A percentile compares a stretch with the other conserved stretches of the same genome.
phyloP scores from a whole-genome alignment of 495 filamentous ascomycete species.

The Penicillium mononematosum region DNA sequence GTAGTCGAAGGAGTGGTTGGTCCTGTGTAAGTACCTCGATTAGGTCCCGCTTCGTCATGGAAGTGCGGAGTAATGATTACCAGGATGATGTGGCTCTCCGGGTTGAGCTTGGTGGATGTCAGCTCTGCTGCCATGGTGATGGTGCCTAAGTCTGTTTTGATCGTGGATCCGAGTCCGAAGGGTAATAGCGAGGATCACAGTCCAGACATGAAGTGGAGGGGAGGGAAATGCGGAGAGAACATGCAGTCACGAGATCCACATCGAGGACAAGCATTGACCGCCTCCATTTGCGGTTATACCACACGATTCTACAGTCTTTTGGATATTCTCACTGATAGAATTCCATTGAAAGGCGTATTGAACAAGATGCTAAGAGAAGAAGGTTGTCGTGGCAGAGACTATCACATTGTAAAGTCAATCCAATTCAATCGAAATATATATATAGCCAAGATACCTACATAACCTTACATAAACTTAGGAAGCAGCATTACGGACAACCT shows the following conservation, averaged over 20 bases:
- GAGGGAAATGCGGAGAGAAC: slow-evolving; percentile 27
- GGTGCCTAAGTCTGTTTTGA: not conserved
- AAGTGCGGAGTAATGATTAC: slow-evolving; percentile 39
- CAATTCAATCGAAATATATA: not conserved
- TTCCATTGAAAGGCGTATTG: too few species aligned
- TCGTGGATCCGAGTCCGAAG: not conserved
- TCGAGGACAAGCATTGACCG: slow-evolving; percentile 7
- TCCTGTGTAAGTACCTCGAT: slow-evolving; percentile 57
- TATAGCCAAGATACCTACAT: too few species aligned
- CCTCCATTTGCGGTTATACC: slow-evolving; percentile 2
- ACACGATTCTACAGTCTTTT: not conserved
- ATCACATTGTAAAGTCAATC: too few species aligned
- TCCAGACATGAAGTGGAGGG: slow-evolving; percentile 19
- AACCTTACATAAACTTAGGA: too few species aligned
- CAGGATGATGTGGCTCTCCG: slow-evolving; percentile 69
- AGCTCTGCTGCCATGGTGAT: slow-evolving; percentile 50
- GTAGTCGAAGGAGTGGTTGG: slow-evolving; percentile 89
- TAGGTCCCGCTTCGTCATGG: slow-evolving; percentile 16
- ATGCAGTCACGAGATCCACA: slow-evolving; percentile 17
- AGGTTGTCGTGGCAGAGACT: not conserved
- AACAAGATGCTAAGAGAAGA: not conserved
- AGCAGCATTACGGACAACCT: too few species aligned
- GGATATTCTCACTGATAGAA: too few species aligned
- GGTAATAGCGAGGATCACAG: not conserved
- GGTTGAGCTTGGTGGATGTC: slow-evolving; percentile 66